Evolutionary conservation across 257 asterid genomes (phyloP).

Genomic region (Ligustrum vulgare): DNA sequence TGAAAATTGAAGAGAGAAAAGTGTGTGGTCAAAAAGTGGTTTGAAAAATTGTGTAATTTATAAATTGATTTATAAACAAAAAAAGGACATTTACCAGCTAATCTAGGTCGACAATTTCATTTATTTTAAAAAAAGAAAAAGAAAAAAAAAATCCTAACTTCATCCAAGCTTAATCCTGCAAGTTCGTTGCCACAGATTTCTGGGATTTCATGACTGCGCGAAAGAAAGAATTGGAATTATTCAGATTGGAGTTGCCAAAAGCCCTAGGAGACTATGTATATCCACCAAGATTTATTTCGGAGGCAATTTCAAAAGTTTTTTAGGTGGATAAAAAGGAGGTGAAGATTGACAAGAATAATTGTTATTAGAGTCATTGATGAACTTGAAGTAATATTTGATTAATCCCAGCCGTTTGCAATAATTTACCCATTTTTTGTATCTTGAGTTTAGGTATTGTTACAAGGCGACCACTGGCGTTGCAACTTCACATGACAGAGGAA

Average conservation of each 20-base stretch:
- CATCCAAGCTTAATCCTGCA: conserved; percentile 49
- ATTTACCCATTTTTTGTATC: conserved; percentile 13
- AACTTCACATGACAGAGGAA: conserved; percentile 65
- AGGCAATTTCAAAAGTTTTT: conserved; percentile 89
- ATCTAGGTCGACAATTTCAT: too few relatives aligned
- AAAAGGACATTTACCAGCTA: too few relatives aligned
- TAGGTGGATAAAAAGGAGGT: conserved; percentile 53
- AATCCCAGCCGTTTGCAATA: not conserved
- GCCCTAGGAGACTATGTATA: conserved; percentile 74
- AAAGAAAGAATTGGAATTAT: conserved; percentile 78
- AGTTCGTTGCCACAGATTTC: conserved; percentile 66
- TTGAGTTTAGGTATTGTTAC: conserved; percentile 77
- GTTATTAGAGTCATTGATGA: too few relatives aligned
- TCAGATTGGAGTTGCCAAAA: conserved; percentile 62
- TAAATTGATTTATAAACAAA: too few relatives aligned
- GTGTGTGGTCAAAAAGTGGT: too few relatives aligned
- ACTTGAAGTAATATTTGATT: conserved; percentile 4
- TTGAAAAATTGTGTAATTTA: too few relatives aligned
- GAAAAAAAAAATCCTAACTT: too few relatives aligned
- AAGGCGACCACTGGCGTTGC: conserved; percentile 90
- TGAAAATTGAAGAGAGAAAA: too few relatives aligned
- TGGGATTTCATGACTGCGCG: conserved; percentile 68
- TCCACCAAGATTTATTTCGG: conserved; percentile 90
- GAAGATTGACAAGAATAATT: conserved; percentile 23
- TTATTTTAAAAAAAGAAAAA: too few relatives aligned